phyloP scores from a whole-genome alignment of 441 rosid genomes.

The Adansonia rubrostipa region DNA sequence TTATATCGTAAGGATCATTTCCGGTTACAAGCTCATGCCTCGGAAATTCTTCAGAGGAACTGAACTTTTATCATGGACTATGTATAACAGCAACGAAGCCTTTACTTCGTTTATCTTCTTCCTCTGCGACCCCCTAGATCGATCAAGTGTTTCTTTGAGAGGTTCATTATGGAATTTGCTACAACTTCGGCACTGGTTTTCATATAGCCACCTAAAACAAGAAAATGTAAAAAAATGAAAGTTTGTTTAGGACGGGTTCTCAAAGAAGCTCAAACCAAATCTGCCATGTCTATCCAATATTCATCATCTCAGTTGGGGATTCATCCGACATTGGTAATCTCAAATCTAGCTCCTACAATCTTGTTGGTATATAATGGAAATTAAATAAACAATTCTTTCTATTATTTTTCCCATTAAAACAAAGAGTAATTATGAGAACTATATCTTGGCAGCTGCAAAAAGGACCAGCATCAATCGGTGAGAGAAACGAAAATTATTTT shows the following conservation, averaged over 20 bases:
- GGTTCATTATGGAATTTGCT: conserved; percentile 80
- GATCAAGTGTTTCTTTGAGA: conserved; percentile 63
- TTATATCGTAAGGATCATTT: neutral
- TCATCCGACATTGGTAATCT: neutral
- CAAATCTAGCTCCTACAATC: neutral
- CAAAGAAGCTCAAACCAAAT: neutral
- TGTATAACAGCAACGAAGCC: neutral
- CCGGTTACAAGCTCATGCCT: conserved; percentile 11
- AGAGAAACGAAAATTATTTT: neutral
- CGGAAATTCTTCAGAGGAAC: neutral
- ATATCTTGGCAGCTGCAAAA: neutral
- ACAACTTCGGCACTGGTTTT: conserved; percentile 90
- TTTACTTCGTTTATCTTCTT: neutral
- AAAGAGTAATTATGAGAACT: neutral
- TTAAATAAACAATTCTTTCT: neutral
- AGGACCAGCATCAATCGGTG: neutral
- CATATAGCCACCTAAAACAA: conserved; percentile 89
- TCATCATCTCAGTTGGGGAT: neutral
- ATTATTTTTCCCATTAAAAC: neutral
- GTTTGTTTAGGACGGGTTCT: neutral
- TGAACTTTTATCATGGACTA: neutral
- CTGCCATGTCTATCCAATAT: neutral
- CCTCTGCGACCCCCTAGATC: conserved; percentile 17
- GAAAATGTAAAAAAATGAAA: neutral
- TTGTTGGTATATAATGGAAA: neutral